Percentiles rank a stretch among this genome's conserved stretches.
These are phyloP conservation scores for Komagataella ulmi DNA, from an alignment of 805 yeast genomes.

Conservation along the genomic window DNA sequence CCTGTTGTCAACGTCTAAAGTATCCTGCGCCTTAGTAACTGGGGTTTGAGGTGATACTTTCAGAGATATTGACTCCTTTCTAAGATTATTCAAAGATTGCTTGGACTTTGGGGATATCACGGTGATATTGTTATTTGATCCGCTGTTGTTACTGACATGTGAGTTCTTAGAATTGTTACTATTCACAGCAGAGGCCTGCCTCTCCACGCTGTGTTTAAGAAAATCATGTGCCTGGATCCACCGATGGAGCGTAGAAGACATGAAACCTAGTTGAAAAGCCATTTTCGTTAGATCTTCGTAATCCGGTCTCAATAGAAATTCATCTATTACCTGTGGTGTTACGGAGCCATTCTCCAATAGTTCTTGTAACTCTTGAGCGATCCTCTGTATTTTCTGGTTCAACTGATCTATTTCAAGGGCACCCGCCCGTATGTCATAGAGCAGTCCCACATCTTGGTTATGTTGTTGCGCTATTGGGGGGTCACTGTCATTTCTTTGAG, in stretches of 20 bases:
- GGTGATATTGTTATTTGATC: neutral
- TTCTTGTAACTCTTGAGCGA: neutral
- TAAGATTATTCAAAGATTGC: neutral
- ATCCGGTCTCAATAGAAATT: neutral
- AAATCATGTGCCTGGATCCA: neutral
- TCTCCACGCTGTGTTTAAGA: neutral
- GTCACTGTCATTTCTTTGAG: neutral
- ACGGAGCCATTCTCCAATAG: neutral
- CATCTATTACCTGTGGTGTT: neutral
- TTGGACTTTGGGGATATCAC: neutral
- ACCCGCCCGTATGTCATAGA: neutral
- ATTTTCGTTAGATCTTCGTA: neutral
- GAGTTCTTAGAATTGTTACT: neutral
- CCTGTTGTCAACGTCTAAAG: neutral
- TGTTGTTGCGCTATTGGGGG: neutral
- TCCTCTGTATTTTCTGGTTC: neutral
- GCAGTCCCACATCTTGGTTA: neutral
- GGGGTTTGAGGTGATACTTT: neutral
- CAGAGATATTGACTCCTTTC: neutral
- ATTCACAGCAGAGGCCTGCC: neutral
- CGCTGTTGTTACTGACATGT: neutral
- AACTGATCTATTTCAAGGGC: neutral
- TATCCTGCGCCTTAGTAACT: constrained; percentile 3
- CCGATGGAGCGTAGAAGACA: neutral
- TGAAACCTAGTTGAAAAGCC: neutral